These are phyloP conservation scores for Fusarium drepaniforme DNA, from an alignment of 2,329 filamentous ascomycete species.

Conservation along the genomic window DNA sequence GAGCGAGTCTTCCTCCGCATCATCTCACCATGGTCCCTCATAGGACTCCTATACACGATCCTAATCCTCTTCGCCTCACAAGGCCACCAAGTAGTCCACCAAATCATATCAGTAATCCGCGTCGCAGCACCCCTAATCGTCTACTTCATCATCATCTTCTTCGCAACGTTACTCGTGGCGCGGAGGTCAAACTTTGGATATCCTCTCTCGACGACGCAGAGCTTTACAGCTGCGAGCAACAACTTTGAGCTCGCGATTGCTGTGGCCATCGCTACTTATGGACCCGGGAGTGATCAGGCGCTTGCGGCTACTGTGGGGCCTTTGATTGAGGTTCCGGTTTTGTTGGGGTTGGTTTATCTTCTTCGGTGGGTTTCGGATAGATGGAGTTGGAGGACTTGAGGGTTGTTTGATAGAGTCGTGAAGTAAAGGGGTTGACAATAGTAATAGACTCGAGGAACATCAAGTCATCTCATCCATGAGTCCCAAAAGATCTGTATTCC, in stretches of 20 bases:
- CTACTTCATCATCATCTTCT: conserved; percentile 84
- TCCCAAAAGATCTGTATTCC: conserved; percentile 50
- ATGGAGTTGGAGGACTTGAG: conserved; percentile 50
- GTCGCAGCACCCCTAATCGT: conserved; percentile 85
- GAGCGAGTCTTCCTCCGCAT: conserved; percentile 76
- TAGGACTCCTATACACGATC: conserved; percentile 90
- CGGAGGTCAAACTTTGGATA: conserved; percentile 81
- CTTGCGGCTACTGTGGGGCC: conserved; percentile 87
- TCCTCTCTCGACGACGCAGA: conserved; percentile 78
- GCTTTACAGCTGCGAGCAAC: conserved; percentile 91
- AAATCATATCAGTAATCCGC: conserved; percentile 85
- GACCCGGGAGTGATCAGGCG: conserved; percentile 81
- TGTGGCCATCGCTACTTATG: conserved; percentile 85
- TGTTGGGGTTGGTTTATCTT: conserved; percentile 82
- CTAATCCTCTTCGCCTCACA: conserved; percentile 88
- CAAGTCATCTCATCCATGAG: conserved; percentile 48
- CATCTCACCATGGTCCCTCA: conserved; percentile 79
- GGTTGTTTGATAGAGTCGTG: background rate
- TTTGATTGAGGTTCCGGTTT: conserved; percentile 86
- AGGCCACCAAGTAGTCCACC: conserved; percentile 80
- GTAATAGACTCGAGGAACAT: background rate
- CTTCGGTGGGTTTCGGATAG: conserved; percentile 69
- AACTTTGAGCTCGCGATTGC: conserved; percentile 95
- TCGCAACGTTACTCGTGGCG: conserved; percentile 72
- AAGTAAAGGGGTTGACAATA: background rate